These are phyloP conservation scores for Chimonanthus salicifolius DNA, from an alignment of 164 flowering plant genomes.

Conservation along the genomic window DNA sequence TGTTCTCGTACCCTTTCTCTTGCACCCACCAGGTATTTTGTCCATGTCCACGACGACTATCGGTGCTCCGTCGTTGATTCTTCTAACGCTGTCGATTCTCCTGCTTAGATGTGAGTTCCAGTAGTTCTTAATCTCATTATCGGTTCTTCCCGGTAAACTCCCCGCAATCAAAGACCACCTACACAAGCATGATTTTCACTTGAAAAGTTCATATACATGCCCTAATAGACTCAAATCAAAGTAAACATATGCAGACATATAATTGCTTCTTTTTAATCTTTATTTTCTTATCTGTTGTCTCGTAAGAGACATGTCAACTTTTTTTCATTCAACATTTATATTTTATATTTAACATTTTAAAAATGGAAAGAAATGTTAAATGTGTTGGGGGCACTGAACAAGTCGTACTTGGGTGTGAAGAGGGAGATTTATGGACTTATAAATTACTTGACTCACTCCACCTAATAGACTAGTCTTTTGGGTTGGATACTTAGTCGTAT, in stretches of 20 bases:
- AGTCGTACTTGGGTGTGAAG: no score
- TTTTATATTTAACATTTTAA: no score
- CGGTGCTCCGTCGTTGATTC: slow-evolving; percentile 11
- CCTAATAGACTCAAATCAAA: neutral
- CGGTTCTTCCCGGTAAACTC: slow-evolving; percentile 81
- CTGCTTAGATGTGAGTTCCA: slow-evolving; percentile 87
- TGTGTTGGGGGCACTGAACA: no score
- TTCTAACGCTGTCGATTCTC: slow-evolving; percentile 46
- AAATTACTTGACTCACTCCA: no score
- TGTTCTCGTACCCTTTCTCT: slow-evolving; percentile 27
- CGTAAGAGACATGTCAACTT: neutral
- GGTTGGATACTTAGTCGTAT: no score
- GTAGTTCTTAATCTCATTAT: slow-evolving; percentile 84
- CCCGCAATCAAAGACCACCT: slow-evolving; percentile 91
- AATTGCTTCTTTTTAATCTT: neutral
- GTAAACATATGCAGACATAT: no score
- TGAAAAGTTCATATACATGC: neutral
- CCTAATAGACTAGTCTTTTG: no score
- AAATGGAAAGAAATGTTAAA: no score
- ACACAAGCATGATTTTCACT: neutral
- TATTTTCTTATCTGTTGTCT: neutral
- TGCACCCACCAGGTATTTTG: slow-evolving; percentile 10
- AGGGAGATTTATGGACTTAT: no score
- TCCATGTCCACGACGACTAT: slow-evolving; percentile 16
- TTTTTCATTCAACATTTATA: neutral